phyloP scores from a whole-genome alignment of 2,329 filamentous ascomycete genomes.

The Endocalyx cinctus region DNA sequence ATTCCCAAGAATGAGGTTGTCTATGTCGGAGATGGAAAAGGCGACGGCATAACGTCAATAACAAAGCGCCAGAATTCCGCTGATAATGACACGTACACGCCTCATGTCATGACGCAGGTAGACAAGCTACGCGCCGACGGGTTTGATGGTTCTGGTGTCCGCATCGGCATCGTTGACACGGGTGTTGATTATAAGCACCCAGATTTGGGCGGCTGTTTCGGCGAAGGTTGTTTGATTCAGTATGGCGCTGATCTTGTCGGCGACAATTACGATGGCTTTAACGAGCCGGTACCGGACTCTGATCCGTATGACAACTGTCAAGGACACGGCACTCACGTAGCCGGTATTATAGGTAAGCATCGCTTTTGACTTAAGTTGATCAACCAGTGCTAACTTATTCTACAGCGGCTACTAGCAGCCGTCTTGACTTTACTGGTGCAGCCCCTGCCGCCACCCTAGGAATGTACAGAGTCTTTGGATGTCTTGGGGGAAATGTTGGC shows the following conservation, averaged over 20 bases:
- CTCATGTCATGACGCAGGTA: constrained; percentile 54
- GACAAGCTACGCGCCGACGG: constrained; percentile 46
- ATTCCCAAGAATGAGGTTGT: too few relatives aligned
- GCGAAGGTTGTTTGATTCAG: constrained; percentile 51
- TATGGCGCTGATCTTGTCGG: constrained; percentile 40
- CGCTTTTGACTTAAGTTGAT: too few relatives aligned
- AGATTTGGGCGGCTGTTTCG: constrained; percentile 61
- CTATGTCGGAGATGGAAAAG: too few relatives aligned
- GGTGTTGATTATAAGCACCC: constrained; percentile 60
- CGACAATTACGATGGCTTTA: not conserved
- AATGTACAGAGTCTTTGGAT: not conserved
- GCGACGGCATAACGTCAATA: too few relatives aligned
- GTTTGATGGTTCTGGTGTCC: constrained; percentile 46
- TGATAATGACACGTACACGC: constrained; percentile 38
- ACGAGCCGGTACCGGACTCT: too few relatives aligned
- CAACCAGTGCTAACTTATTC: too few relatives aligned
- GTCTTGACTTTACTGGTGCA: not conserved
- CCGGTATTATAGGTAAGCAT: not conserved
- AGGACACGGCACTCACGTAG: not conserved
- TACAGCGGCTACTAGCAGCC: not conserved
- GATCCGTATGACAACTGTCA: not conserved
- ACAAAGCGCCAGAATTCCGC: constrained; percentile 25
- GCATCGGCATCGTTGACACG: constrained; percentile 49
- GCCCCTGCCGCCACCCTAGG: not conserved
- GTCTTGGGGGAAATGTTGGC: not conserved